Percentiles rank a stretch among this genome's conserved stretches.
Conservation (phyloP, 345 rosid species). For the Turritis glabra region DNA sequence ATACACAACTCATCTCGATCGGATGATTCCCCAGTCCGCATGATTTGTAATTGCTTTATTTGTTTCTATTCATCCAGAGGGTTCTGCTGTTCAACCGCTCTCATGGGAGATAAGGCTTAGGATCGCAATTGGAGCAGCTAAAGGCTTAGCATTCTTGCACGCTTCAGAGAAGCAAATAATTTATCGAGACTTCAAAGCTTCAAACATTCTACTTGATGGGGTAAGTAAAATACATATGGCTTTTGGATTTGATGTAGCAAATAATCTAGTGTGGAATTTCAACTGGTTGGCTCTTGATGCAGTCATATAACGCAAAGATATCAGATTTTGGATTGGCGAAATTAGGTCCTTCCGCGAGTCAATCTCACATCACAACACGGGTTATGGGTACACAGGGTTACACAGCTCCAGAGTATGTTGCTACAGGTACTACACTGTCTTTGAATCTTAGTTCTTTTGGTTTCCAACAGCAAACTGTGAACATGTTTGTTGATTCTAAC, state of each 20-base stretch:
- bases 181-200: slow-evolving; percentile 91
- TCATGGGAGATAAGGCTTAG: slow-evolving; percentile 71
- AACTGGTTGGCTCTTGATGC: slow-evolving; percentile 34
- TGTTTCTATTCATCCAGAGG: slow-evolving; percentile 50
- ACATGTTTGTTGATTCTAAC: slow-evolving; percentile 33
- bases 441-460: background rate
- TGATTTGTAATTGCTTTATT: background rate
- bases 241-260: slow-evolving; percentile 10
- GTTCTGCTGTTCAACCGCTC: slow-evolving; percentile 78
- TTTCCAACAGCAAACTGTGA: background rate
- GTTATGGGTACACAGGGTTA: slow-evolving; percentile 94
- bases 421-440: slow-evolving; percentile 59
- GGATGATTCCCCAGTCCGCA: background rate
- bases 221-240: slow-evolving; percentile 42
- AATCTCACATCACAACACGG: slow-evolving; percentile 92
- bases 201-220: slow-evolving; percentile 89
- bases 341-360: slow-evolving; percentile 94
- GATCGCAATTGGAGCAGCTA: slow-evolving; percentile 83
- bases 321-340: slow-evolving; percentile 98
- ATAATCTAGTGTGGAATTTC: background rate
- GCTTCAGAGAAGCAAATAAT: slow-evolving; percentile 84
- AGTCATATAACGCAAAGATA: slow-evolving; percentile 83
- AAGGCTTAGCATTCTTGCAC: slow-evolving; percentile 77
- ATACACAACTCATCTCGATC: background rate
- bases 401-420: slow-evolving; percentile 97